Evolutionary conservation across 106 monocot species (phyloP), one percentile per base, ranked within the genome.

Genomic region (Amphibolis antarctica): DNA sequence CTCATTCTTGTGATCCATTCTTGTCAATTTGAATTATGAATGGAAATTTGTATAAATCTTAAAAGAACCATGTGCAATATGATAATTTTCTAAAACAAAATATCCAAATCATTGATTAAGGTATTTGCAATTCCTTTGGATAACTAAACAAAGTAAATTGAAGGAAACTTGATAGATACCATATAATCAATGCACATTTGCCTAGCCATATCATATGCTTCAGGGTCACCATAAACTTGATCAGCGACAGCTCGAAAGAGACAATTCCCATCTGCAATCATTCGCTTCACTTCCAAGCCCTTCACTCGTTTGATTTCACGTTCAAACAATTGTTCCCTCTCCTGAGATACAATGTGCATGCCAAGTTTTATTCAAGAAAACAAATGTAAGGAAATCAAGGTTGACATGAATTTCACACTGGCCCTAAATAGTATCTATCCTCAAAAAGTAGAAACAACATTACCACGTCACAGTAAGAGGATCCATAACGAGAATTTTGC

Each of bases 141-240:
- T 4, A 36, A 36, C 36, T n/a, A n/a, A 55, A 55, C 10, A 14
- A 26, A 57, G 27, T 57, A 12, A 27, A 57, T 12, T 45, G 28
- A 66, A 52, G 53, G 20, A 52, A 42, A 50, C 15, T 15, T 19
- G 5, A 30, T 12, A 1, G 51, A 66, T 90, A 96, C 96, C 96
- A 96, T 90, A 59, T 99, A 99, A 64, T 99, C 98, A 57, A 99
- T 83, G 78, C 91, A 91, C 86, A 91, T 85, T 69, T 99, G 98
- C 62, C 98, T 84, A 27, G 78, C 81, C 82, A 85, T 59, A 59
- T 99, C 98, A 77, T 88, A 88, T 60, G 73, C 75, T 66, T 99
- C 98, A 71, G 98, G 71, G 65, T 99, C 98, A 67, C 98, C 98
- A 81, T 91, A 99, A 45, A 99, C 91, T 81, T 99, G 91, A 70